Conservation (phyloP, 306 rosid genomes). For the Lathyrus sativus region DNA sequence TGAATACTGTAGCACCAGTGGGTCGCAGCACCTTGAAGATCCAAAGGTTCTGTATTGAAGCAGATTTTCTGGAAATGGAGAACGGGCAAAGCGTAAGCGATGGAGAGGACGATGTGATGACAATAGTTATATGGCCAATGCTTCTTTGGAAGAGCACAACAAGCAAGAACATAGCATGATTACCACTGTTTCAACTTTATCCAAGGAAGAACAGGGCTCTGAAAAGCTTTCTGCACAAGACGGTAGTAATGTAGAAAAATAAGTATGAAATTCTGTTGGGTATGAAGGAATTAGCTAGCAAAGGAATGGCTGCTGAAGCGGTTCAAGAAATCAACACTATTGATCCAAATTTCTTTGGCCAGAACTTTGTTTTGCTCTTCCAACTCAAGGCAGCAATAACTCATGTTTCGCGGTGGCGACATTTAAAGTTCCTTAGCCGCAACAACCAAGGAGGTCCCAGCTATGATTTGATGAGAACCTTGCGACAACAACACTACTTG, state of each 20-base stretch:
- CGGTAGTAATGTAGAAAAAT: constrained; percentile 56
- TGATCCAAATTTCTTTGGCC: constrained; percentile 70
- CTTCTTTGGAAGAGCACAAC: constrained; percentile 52
- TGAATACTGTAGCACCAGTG: constrained; percentile 97
- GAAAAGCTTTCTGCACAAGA: too few species aligned
- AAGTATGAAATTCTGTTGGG: constrained; percentile 81
- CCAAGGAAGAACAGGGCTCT: constrained; percentile 72
- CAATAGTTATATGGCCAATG: constrained; percentile 43
- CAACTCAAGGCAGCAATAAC: too few species aligned
- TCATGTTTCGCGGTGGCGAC: too few species aligned
- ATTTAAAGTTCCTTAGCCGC: too few species aligned
- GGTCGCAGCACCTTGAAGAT: constrained; percentile 64
- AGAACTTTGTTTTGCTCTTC: constrained; percentile 78
- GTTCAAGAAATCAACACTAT: constrained; percentile 74
- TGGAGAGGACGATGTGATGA: constrained; percentile 94
- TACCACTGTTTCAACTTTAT: constrained; percentile 41
- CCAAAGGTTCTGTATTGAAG: constrained; percentile 55
- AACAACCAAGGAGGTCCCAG: too few species aligned
- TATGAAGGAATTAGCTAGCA: constrained; percentile 86
- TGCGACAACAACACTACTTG: too few species aligned
- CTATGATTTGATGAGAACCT: too few species aligned
- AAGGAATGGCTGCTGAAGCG: constrained; percentile 92
- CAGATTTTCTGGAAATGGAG: too few species aligned
- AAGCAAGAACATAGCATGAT: constrained; percentile 61
- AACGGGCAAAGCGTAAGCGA: constrained; percentile 87